Evolutionary conservation across 2,329 filamentous ascomycete genomes (phyloP), one percentile per base, ranked within the genome.

Genomic region (Fusarium pilosicola): DNA sequence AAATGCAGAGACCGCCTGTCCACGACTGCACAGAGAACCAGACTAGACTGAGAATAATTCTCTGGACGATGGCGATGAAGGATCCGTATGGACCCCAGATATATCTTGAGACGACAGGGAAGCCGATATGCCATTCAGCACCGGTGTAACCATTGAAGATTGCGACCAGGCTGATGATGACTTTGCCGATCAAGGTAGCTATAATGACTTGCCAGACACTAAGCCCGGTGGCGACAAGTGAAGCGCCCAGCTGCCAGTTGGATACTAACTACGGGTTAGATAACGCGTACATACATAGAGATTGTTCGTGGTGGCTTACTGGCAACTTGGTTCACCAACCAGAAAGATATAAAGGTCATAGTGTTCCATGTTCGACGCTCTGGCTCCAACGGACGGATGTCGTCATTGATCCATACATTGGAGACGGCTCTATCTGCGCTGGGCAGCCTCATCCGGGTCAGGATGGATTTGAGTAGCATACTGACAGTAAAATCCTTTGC

Each of bases 401-500:
- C 51, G 18, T 54, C 51, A 38, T 54, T 54, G 24, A 54, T 54
- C 51, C 51, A 54, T 5, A 54, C 34, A n/a, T 39, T 54, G 14
- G 51, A 54, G 34, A 54, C 51, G 5, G 34, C 34, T 38, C 51
- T 54, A 6, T 54, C 51, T 38, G 51, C n/a, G 13, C 51, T 54
- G 20, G 51, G 51, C 34, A 54, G 51, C 18, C 32, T 54, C 24
- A 39, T 38, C 51, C 34, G 38, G 10, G 51, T 38, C 14, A 54
- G 3, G 3, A n/a, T 18, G 14, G 51, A 2, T 54, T 54, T 54
- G 7, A 28, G 24, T 5, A 14, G 10, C 51, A 54, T 54, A 2
- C 2, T 54, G 14, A 1, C 20, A 3, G 2, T 6, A 3, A 17
- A 12, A 0, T 7, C 3, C 18, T 36, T 9, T 4, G n/a, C 20